phyloP scores from a whole-genome alignment of 2,329 filamentous ascomycete species.

The Arthrobotrys conoides region DNA sequence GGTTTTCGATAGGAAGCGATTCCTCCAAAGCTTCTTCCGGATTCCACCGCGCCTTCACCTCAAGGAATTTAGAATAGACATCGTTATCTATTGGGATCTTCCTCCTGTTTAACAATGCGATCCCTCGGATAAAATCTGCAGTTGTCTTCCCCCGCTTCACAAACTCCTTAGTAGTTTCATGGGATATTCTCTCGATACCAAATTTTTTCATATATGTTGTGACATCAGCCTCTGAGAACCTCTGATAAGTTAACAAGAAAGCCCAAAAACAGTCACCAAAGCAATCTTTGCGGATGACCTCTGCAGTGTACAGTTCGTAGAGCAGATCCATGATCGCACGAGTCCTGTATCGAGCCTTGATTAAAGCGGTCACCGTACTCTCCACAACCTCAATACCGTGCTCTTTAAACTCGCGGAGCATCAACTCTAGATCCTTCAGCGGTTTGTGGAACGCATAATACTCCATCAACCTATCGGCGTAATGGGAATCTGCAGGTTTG shows the following conservation, averaged over 20 bases:
- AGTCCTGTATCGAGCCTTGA: slow-evolving; percentile 59
- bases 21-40: slow-evolving; percentile 54
- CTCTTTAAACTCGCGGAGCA: slow-evolving; percentile 58
- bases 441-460: slow-evolving; percentile 62
- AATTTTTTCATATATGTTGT: slow-evolving; percentile 60
- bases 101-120: slow-evolving; percentile 38
- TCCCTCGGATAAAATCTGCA: slow-evolving; percentile 46
- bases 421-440: slow-evolving; percentile 59
- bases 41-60: slow-evolving; percentile 46
- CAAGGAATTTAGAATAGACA: slow-evolving; percentile 46
- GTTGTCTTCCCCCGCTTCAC: slow-evolving; percentile 47
- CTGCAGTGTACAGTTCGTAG: slow-evolving; percentile 50
- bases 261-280: slow-evolving; percentile 63
- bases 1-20: slow-evolving; percentile 48
- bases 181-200: slow-evolving; percentile 40
- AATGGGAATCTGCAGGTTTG: slow-evolving; percentile 58
- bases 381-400: slow-evolving; percentile 57
- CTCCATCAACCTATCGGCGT: slow-evolving; percentile 60
- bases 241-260: slow-evolving; percentile 54
- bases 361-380: slow-evolving; percentile 54
- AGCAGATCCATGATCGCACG: slow-evolving; percentile 61
- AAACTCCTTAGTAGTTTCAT: slow-evolving; percentile 37
- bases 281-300: slow-evolving; percentile 45
- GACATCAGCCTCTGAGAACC: slow-evolving; percentile 54
- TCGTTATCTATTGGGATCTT: slow-evolving; percentile 35